Percentiles rank a stretch among this genome's conserved stretches.
Conservation (phyloP, 2,329 filamentous ascomycete species). For the Diaporthe vaccinii region DNA sequence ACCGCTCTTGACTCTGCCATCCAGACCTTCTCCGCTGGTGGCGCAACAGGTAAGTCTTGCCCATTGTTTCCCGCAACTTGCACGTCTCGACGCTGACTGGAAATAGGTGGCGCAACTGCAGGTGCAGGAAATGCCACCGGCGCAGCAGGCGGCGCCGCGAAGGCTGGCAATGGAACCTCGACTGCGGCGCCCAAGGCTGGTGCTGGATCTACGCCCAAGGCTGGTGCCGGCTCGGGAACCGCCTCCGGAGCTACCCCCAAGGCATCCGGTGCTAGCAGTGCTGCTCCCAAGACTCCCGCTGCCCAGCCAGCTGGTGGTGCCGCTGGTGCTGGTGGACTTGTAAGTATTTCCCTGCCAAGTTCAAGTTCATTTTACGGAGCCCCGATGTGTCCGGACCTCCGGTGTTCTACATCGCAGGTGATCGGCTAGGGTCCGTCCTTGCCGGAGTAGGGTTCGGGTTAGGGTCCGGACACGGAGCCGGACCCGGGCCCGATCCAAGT, state of each 20-base stretch:
- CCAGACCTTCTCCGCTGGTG: conserved; percentile 36
- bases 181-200: conserved; percentile 10
- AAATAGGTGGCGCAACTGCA: neutral
- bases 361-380: too few relatives aligned
- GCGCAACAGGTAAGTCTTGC: neutral
- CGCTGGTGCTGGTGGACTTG: conserved; percentile 3
- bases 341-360: too few relatives aligned
- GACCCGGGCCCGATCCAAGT: too few relatives aligned
- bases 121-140: neutral
- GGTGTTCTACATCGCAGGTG: too few relatives aligned
- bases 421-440: too few relatives aligned
- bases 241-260: neutral
- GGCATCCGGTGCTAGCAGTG: neutral
- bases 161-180: conserved; percentile 25
- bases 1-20: conserved; percentile 44
- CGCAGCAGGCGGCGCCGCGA: neutral
- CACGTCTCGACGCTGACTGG: neutral
- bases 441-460: too few relatives aligned
- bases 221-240: conserved; percentile 1
- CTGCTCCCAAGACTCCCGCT: neutral
- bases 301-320: neutral
- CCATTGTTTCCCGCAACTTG: accelerated
- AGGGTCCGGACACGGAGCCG: too few relatives aligned
- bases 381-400: too few relatives aligned
- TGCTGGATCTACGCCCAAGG: neutral